Evolutionary conservation across 2,329 filamentous ascomycete species (phyloP), one percentile per base, ranked within the genome.

Genomic region (Orbilia javanica): DNA sequence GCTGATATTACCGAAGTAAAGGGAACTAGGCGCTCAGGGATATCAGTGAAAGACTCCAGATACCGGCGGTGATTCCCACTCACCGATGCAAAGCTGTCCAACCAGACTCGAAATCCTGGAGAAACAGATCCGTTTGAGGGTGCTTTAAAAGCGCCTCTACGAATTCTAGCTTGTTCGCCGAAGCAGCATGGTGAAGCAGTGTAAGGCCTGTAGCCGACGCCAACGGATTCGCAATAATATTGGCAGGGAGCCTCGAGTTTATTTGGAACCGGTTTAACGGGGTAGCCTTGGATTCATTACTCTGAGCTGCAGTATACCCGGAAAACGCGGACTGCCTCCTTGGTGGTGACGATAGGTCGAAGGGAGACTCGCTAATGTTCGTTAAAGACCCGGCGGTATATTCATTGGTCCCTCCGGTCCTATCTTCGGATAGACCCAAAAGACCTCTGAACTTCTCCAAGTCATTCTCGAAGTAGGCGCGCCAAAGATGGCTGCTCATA

Each of bases 401-500:
- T 88, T 84, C 88, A 81, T 82, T 82, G 82, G 81, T 87, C 88
- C 83, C 88, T 87, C 85, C 91, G 88, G 84, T 89, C 90, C 83
- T 74, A 69, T 76, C 71, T 76, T 79, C 69, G 66, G 62, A 60
- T 67, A 80, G 75, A 71, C 79, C 72, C 88, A 99, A 89, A 84
- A 96, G 89, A 87, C 91, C 92, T 86, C 92, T 92, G 89, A 99
- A 98, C 84, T 87, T 90, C 84, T 97, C 94, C 90, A 97, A 92
- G 90, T 99, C 94, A 89, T 97, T 93, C 90, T 97, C 92, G 88
- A 96, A 92, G 85, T 95, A 98, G 85, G 90, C 93, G 89, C 94
- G 94, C 95, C 95, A 97, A 85, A 99, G 90, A 89, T 92, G 89
- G 87, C 94, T 92, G 91, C 93, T 98, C 95, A 98, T 96, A 90